Percentiles rank a stretch among this genome's conserved stretches.
Evolutionary conservation across 1,284 basidiomycete species (phyloP).

Genomic region (Apiotrichum laibachii): DNA sequence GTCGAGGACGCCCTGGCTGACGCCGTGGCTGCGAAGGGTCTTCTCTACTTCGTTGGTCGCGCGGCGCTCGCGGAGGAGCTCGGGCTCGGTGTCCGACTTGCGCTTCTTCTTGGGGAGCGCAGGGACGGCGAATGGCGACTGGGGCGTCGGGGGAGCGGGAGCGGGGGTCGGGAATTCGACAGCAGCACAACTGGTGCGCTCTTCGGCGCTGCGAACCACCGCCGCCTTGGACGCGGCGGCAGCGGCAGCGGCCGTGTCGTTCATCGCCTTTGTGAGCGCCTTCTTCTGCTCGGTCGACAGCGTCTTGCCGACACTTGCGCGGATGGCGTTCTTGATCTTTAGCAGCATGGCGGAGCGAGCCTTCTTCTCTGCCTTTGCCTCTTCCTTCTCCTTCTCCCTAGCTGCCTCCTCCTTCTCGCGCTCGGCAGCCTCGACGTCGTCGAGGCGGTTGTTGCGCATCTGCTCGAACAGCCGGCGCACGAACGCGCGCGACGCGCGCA

Average conservation of each 20-base stretch:
- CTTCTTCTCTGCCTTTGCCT: background rate
- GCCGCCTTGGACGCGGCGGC: too few relatives aligned
- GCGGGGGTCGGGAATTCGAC: too few relatives aligned
- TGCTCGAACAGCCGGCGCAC: background rate
- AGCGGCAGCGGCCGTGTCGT: too few relatives aligned
- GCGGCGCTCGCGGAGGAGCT: background rate
- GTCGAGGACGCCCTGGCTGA: background rate
- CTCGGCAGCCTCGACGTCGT: background rate
- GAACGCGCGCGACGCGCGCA: background rate
- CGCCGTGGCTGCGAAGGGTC: background rate
- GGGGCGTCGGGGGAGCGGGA: too few relatives aligned
- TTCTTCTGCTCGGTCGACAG: background rate
- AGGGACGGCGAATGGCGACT: too few relatives aligned
- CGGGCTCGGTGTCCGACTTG: background rate
- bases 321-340: too few relatives aligned
- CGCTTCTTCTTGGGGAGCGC: too few relatives aligned
- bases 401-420: background rate
- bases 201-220: too few relatives aligned
- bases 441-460: background rate
- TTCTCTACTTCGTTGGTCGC: background rate
- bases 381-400: background rate
- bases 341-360: too few relatives aligned
- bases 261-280: background rate
- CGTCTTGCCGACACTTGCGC: too few relatives aligned
- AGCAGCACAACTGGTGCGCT: background rate